Conservation (phyloP, 169 alveolate genomes). For the Haemoproteus tartakovskyi region DNA sequence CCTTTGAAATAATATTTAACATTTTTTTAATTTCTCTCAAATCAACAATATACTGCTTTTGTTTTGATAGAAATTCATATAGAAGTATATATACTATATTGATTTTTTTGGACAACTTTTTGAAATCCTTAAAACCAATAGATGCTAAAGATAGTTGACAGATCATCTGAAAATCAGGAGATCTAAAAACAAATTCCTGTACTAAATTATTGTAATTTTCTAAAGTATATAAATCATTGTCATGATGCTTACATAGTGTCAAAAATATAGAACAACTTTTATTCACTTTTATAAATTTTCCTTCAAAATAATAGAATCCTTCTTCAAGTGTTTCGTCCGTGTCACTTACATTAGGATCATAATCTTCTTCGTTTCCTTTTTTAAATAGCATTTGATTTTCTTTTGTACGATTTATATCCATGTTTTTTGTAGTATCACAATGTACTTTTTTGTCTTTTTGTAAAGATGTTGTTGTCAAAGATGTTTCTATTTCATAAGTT, state of each 20-base stretch:
- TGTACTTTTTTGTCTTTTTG: no score
- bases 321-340: no score
- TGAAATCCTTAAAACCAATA: slow-evolving; percentile 93
- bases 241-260: slow-evolving; percentile 98
- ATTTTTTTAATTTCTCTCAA: slow-evolving; percentile 80
- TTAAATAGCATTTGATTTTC: no score
- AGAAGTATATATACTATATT: slow-evolving; percentile 90
- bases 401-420: no score
- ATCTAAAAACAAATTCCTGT: slow-evolving; percentile 90
- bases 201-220: slow-evolving; percentile 92
- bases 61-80: slow-evolving; percentile 89
- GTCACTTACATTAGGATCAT: no score
- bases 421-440: no score
- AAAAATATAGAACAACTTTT: slow-evolving; percentile 93
- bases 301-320: slow-evolving; percentile 32
- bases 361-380: no score
- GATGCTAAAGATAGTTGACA: slow-evolving; percentile 92
- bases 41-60: slow-evolving; percentile 95
- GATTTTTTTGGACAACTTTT: slow-evolving; percentile 89
- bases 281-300: slow-evolving; percentile 86
- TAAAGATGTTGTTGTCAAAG: no score
- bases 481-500: no score
- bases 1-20: slow-evolving; percentile 55
- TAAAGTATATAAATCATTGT: slow-evolving; percentile 95
- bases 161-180: slow-evolving; percentile 87